These are phyloP conservation scores for Fraxinus angustifolia DNA, from an alignment of 305 asterid genomes.

Conservation along the genomic window DNA sequence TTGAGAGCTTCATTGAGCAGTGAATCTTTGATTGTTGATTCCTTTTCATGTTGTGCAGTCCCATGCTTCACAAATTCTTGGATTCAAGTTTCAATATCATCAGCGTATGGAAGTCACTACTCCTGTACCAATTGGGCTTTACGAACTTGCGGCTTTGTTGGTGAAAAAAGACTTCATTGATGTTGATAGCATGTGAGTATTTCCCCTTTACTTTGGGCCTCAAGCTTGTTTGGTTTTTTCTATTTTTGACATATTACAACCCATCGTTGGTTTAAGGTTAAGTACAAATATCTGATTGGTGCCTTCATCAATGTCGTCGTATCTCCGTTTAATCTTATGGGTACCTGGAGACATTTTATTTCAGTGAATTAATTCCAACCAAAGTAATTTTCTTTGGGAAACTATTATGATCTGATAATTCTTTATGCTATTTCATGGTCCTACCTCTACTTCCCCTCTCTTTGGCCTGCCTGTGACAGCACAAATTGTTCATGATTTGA, in stretches of 20 bases:
- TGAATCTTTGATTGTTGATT: slow-evolving; percentile 6
- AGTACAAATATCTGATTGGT: not conserved
- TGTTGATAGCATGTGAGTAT: slow-evolving; percentile 82
- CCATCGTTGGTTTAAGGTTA: not conserved
- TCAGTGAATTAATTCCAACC: not conserved
- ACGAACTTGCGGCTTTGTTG: slow-evolving; percentile 83
- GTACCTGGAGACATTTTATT: not conserved
- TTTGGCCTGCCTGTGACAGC: not conserved
- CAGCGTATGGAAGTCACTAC: slow-evolving; percentile 69
- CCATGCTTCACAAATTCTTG: slow-evolving; percentile 93
- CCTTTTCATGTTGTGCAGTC: slow-evolving; percentile 55
- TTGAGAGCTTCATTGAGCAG: not conserved
- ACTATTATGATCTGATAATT: slow-evolving; percentile 8
- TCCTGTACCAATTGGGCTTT: slow-evolving; percentile 74
- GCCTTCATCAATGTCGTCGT: not conserved
- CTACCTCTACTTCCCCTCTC: slow-evolving; percentile 1
- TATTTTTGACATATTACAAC: not conserved
- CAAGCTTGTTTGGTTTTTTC: slow-evolving; percentile 17
- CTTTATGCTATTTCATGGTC: not conserved
- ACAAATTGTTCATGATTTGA: too few relatives aligned
- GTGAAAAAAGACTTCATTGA: slow-evolving; percentile 85
- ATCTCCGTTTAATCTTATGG: slow-evolving; percentile 9
- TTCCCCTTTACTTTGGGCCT: slow-evolving; percentile 20
- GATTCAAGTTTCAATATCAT: slow-evolving; percentile 90
- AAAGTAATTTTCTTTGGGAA: not conserved